These are phyloP conservation scores for Heliamphora exappendiculata DNA, from an alignment of 148 eudicot species.

Conservation along the genomic window DNA sequence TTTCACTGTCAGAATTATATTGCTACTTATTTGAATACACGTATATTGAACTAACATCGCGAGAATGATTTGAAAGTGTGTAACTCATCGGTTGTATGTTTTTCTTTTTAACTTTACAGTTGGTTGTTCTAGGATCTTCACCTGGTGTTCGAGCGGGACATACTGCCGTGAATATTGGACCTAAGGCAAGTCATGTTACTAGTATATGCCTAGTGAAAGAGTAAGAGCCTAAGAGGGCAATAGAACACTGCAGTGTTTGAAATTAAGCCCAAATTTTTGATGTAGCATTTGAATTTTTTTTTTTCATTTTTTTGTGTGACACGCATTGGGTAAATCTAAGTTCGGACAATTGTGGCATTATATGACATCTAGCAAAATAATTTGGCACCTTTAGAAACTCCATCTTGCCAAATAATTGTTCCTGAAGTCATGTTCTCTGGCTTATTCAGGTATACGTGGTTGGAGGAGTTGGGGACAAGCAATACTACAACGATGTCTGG, in stretches of 20 bases:
- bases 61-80: background rate
- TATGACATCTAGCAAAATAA: too few relatives aligned
- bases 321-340: background rate
- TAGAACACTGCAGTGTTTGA: background rate
- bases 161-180: constrained; percentile 58
- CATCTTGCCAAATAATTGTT: background rate
- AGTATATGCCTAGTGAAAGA: background rate
- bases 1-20: too few relatives aligned
- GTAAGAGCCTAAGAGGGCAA: background rate
- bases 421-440: background rate
- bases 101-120: constrained; percentile 28
- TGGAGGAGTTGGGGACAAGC: constrained; percentile 91
- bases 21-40: background rate
- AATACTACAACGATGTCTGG: constrained; percentile 79
- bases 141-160: constrained; percentile 95
- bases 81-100: background rate
- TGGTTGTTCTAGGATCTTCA: constrained; percentile 47
- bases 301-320: background rate
- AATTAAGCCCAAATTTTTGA: background rate
- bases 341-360: too few relatives aligned
- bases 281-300: background rate
- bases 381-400: too few relatives aligned
- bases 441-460: constrained; percentile 51
- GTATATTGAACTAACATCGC: background rate
- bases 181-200: constrained; percentile 42